phyloP scores from a whole-genome alignment of 2,329 filamentous ascomycete species.

The Scedosporium apiospermum region DNA sequence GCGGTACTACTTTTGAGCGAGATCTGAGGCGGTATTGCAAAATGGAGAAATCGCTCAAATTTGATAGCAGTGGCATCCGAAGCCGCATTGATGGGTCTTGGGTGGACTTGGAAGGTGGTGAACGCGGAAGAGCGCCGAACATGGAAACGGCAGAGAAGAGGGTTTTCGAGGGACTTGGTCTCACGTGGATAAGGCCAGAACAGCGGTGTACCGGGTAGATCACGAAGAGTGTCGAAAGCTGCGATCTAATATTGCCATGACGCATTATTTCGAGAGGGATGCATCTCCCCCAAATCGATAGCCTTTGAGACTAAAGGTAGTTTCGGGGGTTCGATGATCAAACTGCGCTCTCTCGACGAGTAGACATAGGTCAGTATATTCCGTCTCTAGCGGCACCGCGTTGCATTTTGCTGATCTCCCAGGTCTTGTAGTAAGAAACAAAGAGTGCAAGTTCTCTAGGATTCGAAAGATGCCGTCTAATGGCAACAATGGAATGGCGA shows the following conservation, averaged over 20 bases:
- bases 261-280: neutral
- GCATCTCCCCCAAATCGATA: too few relatives aligned
- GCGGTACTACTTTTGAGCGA: constrained; percentile 81
- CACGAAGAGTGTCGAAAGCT: constrained; percentile 9
- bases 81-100: constrained; percentile 54
- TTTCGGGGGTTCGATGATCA: too few relatives aligned
- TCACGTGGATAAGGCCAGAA: constrained; percentile 56
- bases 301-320: too few relatives aligned
- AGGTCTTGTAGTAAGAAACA: too few relatives aligned
- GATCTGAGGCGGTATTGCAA: constrained; percentile 77
- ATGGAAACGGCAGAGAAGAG: constrained; percentile 68
- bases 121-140: constrained; percentile 37
- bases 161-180: constrained; percentile 67
- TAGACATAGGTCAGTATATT: too few relatives aligned
- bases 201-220: constrained; percentile 58
- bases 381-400: too few relatives aligned
- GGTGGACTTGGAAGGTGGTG: constrained; percentile 60
- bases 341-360: too few relatives aligned
- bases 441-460: too few relatives aligned
- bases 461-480: too few relatives aligned
- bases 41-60: constrained; percentile 64
- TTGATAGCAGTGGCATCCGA: constrained; percentile 82
- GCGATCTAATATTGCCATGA: neutral
- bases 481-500: too few relatives aligned
- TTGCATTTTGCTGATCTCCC: too few relatives aligned